These are phyloP conservation scores for Penicillium capsulatum DNA, from an alignment of 2,329 filamentous ascomycete genomes.

Conservation along the genomic window DNA sequence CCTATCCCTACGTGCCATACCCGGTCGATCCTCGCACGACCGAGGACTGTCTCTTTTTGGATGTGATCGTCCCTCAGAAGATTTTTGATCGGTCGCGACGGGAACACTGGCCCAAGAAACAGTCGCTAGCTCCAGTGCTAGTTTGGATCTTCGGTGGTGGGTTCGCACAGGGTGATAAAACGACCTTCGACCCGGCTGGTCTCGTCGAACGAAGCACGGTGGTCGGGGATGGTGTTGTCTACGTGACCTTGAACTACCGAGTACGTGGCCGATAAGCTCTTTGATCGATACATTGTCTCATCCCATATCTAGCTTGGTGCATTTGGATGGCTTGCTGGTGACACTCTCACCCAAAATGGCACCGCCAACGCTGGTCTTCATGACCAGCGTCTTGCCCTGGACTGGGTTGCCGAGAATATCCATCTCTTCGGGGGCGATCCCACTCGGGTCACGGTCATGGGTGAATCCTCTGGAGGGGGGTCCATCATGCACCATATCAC, in stretches of 20 bases:
- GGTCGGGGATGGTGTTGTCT: constrained; percentile 41
- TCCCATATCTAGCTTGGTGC: constrained; percentile 38
- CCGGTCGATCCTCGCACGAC: constrained; percentile 25
- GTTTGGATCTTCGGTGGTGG: constrained; percentile 51
- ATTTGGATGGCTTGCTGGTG: constrained; percentile 48
- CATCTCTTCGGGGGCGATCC: constrained; percentile 54
- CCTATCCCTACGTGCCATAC: constrained; percentile 17
- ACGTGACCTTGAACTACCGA: constrained; percentile 49
- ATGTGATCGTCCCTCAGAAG: constrained; percentile 34
- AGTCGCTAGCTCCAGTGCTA: constrained; percentile 30
- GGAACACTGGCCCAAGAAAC: constrained; percentile 4
- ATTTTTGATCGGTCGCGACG: constrained; percentile 28
- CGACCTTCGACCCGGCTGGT: constrained; percentile 34
- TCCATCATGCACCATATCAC: constrained; percentile 51
- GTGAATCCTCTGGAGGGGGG: constrained; percentile 50
- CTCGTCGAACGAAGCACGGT: constrained; percentile 42
- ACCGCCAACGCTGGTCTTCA: constrained; percentile 49
- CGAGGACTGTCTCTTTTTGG: constrained; percentile 39
- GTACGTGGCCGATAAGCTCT: constrained; percentile 17
- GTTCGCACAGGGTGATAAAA: constrained; percentile 41
- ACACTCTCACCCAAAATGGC: constrained; percentile 42
- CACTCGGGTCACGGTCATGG: constrained; percentile 43
- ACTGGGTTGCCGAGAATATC: constrained; percentile 56
- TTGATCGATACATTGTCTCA: background rate
- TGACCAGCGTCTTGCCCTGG: constrained; percentile 54